phyloP scores from a whole-genome alignment of 2,329 filamentous ascomycete species.

The Neonectria coccinea region DNA sequence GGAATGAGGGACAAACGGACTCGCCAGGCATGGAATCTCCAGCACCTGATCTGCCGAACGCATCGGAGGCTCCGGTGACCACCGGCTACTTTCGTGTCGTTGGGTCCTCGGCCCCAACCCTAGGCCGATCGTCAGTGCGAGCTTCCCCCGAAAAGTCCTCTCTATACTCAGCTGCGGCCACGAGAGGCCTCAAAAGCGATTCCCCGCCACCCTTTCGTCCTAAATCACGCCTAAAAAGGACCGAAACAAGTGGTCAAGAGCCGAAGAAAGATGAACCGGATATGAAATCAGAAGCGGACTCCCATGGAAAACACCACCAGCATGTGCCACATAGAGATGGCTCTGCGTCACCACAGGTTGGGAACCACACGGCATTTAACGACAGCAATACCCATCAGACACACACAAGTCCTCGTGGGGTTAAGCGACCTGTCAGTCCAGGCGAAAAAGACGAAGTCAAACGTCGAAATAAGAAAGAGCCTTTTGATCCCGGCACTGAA shows the following conservation, averaged over 20 bases:
- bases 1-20: slow-evolving; percentile 73
- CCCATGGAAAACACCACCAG: slow-evolving; percentile 18
- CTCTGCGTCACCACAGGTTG: slow-evolving; percentile 29
- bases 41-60: slow-evolving; percentile 30
- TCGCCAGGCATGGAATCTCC: slow-evolving; percentile 59
- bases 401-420: slow-evolving; percentile 44
- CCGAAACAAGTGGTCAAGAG: slow-evolving; percentile 18
- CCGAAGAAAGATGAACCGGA: slow-evolving; percentile 19
- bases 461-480: slow-evolving; percentile 34
- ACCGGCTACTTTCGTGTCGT: slow-evolving; percentile 37
- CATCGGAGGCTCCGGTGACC: slow-evolving; percentile 32
- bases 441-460: slow-evolving; percentile 28
- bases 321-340: slow-evolving; percentile 33
- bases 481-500: slow-evolving; percentile 36
- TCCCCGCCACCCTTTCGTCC: slow-evolving; percentile 27
- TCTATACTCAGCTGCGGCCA: slow-evolving; percentile 34
- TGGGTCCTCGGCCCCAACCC: slow-evolving; percentile 27
- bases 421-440: slow-evolving; percentile 51
- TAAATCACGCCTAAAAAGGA: slow-evolving; percentile 20
- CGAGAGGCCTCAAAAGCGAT: slow-evolving; percentile 23
- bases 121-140: slow-evolving; percentile 22
- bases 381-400: slow-evolving; percentile 22
- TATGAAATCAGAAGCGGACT: slow-evolving; percentile 10
- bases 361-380: neutral
- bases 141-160: slow-evolving; percentile 30